Evolutionary conservation across 2,329 filamentous ascomycete genomes (phyloP).

Genomic region (Colletotrichum sp.): DNA sequence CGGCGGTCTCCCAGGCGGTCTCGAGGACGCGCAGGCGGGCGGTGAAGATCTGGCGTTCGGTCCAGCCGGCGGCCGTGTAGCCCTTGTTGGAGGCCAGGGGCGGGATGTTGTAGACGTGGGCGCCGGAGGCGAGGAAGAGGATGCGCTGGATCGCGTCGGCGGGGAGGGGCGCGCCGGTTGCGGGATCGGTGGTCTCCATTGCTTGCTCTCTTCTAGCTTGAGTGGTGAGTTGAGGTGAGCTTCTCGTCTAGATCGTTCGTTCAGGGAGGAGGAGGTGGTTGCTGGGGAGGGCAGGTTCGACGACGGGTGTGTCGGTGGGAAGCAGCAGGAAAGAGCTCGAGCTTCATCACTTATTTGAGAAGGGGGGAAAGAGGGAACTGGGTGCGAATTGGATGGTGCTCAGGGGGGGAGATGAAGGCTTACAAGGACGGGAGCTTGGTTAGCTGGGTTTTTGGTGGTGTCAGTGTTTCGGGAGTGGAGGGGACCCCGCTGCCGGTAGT

Average conservation of each 20-base stretch:
- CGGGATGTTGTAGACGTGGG: conserved; percentile 89
- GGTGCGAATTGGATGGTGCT: conserved; percentile 4
- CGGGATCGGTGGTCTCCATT: conserved; percentile 73
- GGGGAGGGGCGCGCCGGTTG: conserved; percentile 71
- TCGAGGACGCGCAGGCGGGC: conserved; percentile 81
- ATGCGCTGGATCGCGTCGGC: conserved; percentile 83
- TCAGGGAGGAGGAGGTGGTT: background rate
- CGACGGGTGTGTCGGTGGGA: background rate
- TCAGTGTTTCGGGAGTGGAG: conserved; percentile 19
- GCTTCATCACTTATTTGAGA: background rate
- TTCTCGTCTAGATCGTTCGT: background rate
- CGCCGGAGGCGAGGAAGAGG: conserved; percentile 75
- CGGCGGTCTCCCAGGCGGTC: conserved; percentile 68
- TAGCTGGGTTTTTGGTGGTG: conserved; percentile 7
- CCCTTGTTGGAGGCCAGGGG: conserved; percentile 79
- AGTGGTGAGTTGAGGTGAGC: background rate
- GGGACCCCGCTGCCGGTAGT: conserved; percentile 19
- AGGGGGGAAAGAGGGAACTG: background rate
- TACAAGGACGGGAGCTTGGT: conserved; percentile 20
- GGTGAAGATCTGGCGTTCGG: conserved; percentile 82
- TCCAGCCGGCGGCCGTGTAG: conserved; percentile 81
- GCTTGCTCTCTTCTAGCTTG: conserved; percentile 1
- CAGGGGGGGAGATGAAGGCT: conserved; percentile 17
- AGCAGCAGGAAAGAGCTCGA: background rate
- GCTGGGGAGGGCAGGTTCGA: background rate